Conservation (phyloP, 202 grass and related monocot genomes). For the Carex arenaria region DNA sequence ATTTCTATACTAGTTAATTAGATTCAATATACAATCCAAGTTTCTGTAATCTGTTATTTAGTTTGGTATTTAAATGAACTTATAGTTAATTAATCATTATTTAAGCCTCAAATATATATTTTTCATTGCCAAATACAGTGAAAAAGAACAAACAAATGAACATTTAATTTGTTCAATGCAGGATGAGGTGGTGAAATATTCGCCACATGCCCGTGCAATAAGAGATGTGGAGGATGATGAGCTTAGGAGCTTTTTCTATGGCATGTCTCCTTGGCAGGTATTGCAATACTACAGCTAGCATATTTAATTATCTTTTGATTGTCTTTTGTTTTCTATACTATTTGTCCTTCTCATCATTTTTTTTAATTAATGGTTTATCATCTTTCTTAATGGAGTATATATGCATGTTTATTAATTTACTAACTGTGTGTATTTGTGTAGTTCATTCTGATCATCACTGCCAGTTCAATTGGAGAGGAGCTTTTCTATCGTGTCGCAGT, state of each 20-base stretch:
- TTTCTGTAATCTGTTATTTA: background rate
- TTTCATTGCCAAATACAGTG: background rate
- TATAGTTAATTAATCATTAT: background rate
- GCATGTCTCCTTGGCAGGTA: constrained; percentile 97
- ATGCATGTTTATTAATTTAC: background rate
- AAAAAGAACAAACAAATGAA: background rate
- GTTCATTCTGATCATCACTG: constrained; percentile 80
- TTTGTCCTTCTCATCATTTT: background rate
- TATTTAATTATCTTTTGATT: background rate
- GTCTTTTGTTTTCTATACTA: background rate
- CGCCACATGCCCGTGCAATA: constrained; percentile 95
- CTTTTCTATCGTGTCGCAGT: constrained; percentile 90
- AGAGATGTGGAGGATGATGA: constrained; percentile 96
- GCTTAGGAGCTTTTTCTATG: constrained; percentile 92
- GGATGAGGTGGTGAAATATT: constrained; percentile 99
- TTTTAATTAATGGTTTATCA: background rate
- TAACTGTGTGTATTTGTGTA: constrained; percentile 21
- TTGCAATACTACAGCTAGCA: background rate
- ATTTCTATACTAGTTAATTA: background rate
- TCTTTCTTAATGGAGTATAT: background rate
- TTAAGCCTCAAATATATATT: background rate
- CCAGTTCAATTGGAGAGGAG: constrained; percentile 89
- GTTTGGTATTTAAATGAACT: background rate
- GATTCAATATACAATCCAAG: background rate
- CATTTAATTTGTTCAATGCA: constrained; percentile 12